phyloP scores from a whole-genome alignment of 495 filamentous ascomycete species.

The Friedmanniomyces simplex region DNA sequence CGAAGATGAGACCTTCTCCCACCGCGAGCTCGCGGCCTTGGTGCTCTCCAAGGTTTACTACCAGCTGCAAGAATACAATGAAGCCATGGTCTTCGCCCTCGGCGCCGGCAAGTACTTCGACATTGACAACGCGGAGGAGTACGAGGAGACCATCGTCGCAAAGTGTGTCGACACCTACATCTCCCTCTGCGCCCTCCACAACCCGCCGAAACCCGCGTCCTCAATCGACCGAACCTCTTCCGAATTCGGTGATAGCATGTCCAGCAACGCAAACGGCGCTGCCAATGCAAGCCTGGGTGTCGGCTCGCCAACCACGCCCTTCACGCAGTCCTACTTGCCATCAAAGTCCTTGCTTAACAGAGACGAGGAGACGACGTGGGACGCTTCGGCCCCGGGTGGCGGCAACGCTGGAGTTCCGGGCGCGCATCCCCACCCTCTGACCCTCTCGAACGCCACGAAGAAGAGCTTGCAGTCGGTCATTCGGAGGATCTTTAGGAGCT shows the following conservation, averaged over 20 bases:
- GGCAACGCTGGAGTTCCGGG: slow-evolving; percentile 43
- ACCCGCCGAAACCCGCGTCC: slow-evolving; percentile 36
- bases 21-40: slow-evolving; percentile 86
- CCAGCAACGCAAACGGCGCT: slow-evolving; percentile 51
- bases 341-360: slow-evolving; percentile 88
- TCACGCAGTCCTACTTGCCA: slow-evolving; percentile 80
- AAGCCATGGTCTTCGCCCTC: slow-evolving; percentile 97
- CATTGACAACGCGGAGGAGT: slow-evolving; percentile 83
- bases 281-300: slow-evolving; percentile 59
- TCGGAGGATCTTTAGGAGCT: slow-evolving; percentile 81
- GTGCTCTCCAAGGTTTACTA: slow-evolving; percentile 98
- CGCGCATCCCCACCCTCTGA: slow-evolving; percentile 44
- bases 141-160: slow-evolving; percentile 89
- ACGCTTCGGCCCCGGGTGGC: slow-evolving; percentile 44
- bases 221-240: slow-evolving; percentile 42
- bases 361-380: slow-evolving; percentile 53
- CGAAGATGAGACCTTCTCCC: slow-evolving; percentile 89
- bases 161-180: slow-evolving; percentile 99
- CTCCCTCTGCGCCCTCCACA: slow-evolving; percentile 62
- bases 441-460: slow-evolving; percentile 49
- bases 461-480: slow-evolving; percentile 70
- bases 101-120: slow-evolving; percentile 93
- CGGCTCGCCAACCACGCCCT: slow-evolving; percentile 80
- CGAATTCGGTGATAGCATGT: slow-evolving; percentile 59
- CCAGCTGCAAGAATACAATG: slow-evolving; percentile 95